phyloP scores from a whole-genome alignment of 2,329 filamentous ascomycete genomes.

The Pyrenochaeta sp. region DNA sequence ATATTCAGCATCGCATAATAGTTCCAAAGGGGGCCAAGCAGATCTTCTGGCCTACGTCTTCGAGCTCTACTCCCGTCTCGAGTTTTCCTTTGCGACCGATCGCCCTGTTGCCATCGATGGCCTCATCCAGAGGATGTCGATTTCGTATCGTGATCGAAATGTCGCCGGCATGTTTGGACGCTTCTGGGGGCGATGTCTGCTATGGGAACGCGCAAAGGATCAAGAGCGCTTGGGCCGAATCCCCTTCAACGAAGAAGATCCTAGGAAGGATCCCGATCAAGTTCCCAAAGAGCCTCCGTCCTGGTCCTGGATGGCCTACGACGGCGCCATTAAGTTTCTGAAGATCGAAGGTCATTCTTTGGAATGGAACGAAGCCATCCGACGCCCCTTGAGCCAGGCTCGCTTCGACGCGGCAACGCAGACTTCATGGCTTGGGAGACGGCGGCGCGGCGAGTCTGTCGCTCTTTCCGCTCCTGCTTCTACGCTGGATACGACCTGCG shows the following conservation, averaged over 20 bases:
- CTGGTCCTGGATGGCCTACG: constrained; percentile 25
- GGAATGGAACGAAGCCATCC: background rate
- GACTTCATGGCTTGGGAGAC: too few relatives aligned
- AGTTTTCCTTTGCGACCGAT: constrained; percentile 8
- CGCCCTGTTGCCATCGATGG: background rate
- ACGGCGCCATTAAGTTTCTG: constrained; percentile 16
- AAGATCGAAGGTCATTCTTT: background rate
- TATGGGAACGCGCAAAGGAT: constrained; percentile 34
- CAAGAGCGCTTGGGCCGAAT: background rate
- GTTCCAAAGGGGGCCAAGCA: background rate
- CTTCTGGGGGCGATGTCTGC: constrained; percentile 28
- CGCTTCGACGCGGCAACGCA: too few relatives aligned
- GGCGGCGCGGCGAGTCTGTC: too few relatives aligned
- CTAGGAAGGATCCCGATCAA: too few relatives aligned
- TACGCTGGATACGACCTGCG: too few relatives aligned
- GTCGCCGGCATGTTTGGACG: constrained; percentile 38
- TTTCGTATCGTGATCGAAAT: constrained; percentile 20
- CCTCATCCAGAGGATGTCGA: constrained; percentile 31
- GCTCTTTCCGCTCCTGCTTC: too few relatives aligned
- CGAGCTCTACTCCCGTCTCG: constrained; percentile 35
- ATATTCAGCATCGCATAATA: background rate
- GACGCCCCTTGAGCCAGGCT: too few relatives aligned
- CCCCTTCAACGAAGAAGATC: too few relatives aligned
- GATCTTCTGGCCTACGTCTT: constrained; percentile 9
- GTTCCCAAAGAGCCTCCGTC: too few relatives aligned